phyloP scores from a whole-genome alignment of 768 basidiomycete genomes.

The Pleurotus ostreatus region DNA sequence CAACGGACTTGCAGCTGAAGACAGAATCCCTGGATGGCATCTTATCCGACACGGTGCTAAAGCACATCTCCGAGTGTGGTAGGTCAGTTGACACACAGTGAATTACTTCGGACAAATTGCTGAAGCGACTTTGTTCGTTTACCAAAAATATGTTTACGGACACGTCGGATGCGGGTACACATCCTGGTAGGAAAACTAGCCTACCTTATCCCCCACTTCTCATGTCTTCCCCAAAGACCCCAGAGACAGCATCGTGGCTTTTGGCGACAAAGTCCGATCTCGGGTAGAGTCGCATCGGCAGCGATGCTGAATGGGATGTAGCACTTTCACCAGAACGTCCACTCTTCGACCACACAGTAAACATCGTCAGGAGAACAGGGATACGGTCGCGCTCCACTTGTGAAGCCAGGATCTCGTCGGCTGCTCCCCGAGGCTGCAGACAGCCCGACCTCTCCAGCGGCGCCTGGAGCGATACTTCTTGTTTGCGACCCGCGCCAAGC shows the following conservation, averaged over 20 bases:
- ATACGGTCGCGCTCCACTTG: constrained; percentile 31
- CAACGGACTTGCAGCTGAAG: too few relatives aligned
- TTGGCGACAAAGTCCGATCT: too few relatives aligned
- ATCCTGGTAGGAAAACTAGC: too few relatives aligned
- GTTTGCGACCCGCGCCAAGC: constrained; percentile 41
- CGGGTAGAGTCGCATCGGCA: too few relatives aligned
- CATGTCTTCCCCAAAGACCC: too few relatives aligned
- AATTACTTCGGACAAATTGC: constrained; percentile 1
- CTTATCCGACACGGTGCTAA: too few relatives aligned
- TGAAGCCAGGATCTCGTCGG: constrained; percentile 14
- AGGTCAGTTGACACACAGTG: constrained; percentile 1
- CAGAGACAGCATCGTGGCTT: too few relatives aligned
- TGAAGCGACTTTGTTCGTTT: not conserved
- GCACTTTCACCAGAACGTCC: constrained; percentile 38
- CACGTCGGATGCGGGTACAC: not conserved
- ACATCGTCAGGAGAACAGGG: constrained; percentile 57
- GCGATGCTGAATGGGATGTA: too few relatives aligned
- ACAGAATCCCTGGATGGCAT: too few relatives aligned
- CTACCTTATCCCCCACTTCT: too few relatives aligned
- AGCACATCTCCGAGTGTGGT: too few relatives aligned
- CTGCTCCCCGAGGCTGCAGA: constrained; percentile 5
- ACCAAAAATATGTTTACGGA: not conserved
- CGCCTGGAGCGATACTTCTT: constrained; percentile 19
- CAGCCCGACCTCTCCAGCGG: constrained; percentile 12
- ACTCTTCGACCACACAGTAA: constrained; percentile 73